phyloP scores from a whole-genome alignment of 2,329 filamentous ascomycete genomes.

The Trichoderma cornu-damae region DNA sequence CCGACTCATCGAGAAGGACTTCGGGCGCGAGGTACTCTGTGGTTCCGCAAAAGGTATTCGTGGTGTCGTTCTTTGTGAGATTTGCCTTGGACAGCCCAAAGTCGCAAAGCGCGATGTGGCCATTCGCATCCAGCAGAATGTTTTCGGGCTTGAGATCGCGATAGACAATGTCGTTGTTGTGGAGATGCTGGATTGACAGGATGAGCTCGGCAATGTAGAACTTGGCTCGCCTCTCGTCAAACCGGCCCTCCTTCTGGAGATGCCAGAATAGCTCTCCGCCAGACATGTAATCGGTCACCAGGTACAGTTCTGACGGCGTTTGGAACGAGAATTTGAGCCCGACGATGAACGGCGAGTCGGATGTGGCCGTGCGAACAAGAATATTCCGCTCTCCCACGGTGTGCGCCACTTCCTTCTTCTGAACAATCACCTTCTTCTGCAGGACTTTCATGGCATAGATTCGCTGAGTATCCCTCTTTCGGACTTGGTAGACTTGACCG shows the following conservation, averaged over 20 bases:
- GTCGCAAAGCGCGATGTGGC: conserved; percentile 95
- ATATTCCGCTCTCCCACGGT: conserved; percentile 97
- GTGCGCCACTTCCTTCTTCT: conserved; percentile 98
- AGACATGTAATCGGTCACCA: conserved; percentile 99
- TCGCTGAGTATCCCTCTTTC: conserved; percentile 90
- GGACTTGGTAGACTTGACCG: conserved; percentile 95
- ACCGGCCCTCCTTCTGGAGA: conserved; percentile 91
- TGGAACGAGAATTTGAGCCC: conserved; percentile 98
- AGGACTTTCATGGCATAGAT: conserved; percentile 99
- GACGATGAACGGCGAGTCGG: conserved; percentile 95
- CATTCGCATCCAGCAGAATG: conserved; percentile 92
- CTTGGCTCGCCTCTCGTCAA: conserved; percentile 90
- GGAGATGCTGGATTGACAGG: conserved; percentile 86
- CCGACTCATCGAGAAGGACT: conserved; percentile 89
- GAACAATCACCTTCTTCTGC: conserved; percentile 98
- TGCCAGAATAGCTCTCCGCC: conserved; percentile 99
- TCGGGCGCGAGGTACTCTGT: conserved; percentile 97
- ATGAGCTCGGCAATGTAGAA: conserved; percentile 99
- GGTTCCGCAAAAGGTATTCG: conserved; percentile 97
- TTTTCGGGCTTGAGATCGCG: conserved; percentile 97
- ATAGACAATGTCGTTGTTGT: conserved; percentile 97
- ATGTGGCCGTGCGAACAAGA: conserved; percentile 88
- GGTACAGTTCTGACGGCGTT: conserved; percentile 89
- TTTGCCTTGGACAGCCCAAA: conserved; percentile 98
- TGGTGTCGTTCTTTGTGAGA: conserved; percentile 92